Evolutionary conservation across 2,329 filamentous ascomycete genomes (phyloP).

Genomic region (Plectosphaerella plurivora): DNA sequence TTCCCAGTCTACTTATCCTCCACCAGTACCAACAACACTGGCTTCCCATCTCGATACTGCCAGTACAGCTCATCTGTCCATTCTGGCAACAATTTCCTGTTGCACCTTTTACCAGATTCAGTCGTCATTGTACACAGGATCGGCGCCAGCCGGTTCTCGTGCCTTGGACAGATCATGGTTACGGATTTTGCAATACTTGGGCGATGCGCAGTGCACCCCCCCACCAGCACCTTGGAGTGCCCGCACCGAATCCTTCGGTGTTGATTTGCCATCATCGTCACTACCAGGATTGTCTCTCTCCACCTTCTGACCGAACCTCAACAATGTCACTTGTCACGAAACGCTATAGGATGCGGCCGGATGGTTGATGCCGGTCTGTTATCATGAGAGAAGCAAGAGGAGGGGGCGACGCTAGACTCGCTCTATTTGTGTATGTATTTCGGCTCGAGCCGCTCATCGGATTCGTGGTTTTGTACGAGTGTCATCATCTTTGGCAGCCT

Average conservation of each 20-base stretch:
- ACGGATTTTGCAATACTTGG: slow-evolving; percentile 52
- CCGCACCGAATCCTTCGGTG: slow-evolving; percentile 3
- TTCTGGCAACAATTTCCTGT: slow-evolving; percentile 45
- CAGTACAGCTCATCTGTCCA: slow-evolving; percentile 35
- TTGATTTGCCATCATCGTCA: not conserved
- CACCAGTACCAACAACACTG: slow-evolving; percentile 3
- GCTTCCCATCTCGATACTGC: not conserved
- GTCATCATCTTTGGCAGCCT: slow-evolving; percentile 11
- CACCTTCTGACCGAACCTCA: not conserved
- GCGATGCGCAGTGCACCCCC: slow-evolving; percentile 7
- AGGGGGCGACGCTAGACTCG: not conserved
- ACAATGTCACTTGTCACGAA: not conserved
- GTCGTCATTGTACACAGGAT: slow-evolving; percentile 53
- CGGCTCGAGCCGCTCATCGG: not conserved
- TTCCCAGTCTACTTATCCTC: slow-evolving; percentile 14
- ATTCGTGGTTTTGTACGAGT: not conserved
- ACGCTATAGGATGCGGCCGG: not conserved
- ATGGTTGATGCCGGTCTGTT: not conserved
- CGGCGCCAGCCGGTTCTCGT: slow-evolving; percentile 43
- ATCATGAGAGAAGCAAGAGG: not conserved
- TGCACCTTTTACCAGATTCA: slow-evolving; percentile 50
- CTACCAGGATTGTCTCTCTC: not conserved
- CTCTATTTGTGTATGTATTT: slow-evolving; percentile 1
- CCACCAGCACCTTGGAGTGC: slow-evolving; percentile 4
- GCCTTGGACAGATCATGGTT: slow-evolving; percentile 60